Percentiles rank a stretch among this genome's conserved stretches.
These are phyloP conservation scores for Solanum sitiens DNA, from an alignment of 257 asterid genomes.

Conservation along the genomic window DNA sequence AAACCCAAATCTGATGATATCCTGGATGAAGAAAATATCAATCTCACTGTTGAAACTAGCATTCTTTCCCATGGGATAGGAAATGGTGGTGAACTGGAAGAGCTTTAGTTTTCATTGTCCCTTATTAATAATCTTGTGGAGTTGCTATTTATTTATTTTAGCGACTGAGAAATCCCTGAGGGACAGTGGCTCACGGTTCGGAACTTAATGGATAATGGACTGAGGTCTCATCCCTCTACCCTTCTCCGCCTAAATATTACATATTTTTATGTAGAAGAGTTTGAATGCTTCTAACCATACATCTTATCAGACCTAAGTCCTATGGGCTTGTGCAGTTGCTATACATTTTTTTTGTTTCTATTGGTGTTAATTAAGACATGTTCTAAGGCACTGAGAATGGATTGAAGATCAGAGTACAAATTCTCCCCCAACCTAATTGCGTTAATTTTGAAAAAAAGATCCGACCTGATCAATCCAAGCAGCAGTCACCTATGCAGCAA, in stretches of 20 bases:
- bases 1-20: not conserved
- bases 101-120: not conserved
- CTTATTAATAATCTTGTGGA: not conserved
- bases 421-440: not conserved
- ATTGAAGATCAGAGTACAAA: not conserved
- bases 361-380: not conserved
- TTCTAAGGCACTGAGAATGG: not conserved
- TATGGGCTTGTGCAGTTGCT: not conserved
- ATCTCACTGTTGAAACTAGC: not conserved
- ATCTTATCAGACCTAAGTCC: not conserved
- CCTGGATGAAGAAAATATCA: not conserved
- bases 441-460: not conserved
- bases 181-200: not conserved
- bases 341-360: not conserved
- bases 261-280: not conserved
- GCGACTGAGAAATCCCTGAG: not conserved
- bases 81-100: not conserved
- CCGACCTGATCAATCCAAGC: not conserved
- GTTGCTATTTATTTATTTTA: not conserved
- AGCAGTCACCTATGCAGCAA: not conserved
- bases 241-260: not conserved
- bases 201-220: not conserved
- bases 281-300: not conserved
- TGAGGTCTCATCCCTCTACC: not conserved
- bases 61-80: not conserved